Evolutionary conservation across 208 protist species (phyloP).

Genomic region (Trypanosoma melophagium): DNA sequence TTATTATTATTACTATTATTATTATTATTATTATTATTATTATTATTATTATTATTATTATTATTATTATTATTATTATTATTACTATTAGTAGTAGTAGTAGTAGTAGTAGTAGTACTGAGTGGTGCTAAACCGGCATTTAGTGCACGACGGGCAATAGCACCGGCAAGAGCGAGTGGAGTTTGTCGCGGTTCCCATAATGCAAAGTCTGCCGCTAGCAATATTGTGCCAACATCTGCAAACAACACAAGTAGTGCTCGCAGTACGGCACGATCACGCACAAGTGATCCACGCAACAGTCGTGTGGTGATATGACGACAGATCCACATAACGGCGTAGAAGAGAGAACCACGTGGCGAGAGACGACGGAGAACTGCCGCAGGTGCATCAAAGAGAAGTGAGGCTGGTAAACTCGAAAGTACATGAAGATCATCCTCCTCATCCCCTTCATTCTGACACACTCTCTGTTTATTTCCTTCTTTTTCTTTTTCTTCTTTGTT

Average conservation of each 20-base stretch:
- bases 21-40: too few relatives aligned
- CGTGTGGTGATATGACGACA: conserved; percentile 20
- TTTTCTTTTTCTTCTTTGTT: neutral
- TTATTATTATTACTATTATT: too few relatives aligned
- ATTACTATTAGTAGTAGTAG: too few relatives aligned
- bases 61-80: too few relatives aligned
- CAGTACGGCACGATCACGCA: conserved; percentile 33
- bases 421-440: conserved; percentile 35
- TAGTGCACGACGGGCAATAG: conserved; percentile 26
- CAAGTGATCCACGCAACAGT: conserved; percentile 11
- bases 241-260: conserved; percentile 31
- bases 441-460: neutral
- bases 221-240: conserved; percentile 45
- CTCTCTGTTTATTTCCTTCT: neutral
- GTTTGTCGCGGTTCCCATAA: conserved; percentile 55
- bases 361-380: conserved; percentile 28
- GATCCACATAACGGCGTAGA: conserved; percentile 43
- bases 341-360: conserved; percentile 38
- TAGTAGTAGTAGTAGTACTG: neutral
- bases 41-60: too few relatives aligned
- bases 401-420: conserved; percentile 26
- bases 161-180: conserved; percentile 31
- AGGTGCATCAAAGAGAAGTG: conserved; percentile 28
- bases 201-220: conserved; percentile 42
- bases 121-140: conserved; percentile 37